Conservation (phyloP, 164 flowering plant genomes). For the Berberis vulgaris region DNA sequence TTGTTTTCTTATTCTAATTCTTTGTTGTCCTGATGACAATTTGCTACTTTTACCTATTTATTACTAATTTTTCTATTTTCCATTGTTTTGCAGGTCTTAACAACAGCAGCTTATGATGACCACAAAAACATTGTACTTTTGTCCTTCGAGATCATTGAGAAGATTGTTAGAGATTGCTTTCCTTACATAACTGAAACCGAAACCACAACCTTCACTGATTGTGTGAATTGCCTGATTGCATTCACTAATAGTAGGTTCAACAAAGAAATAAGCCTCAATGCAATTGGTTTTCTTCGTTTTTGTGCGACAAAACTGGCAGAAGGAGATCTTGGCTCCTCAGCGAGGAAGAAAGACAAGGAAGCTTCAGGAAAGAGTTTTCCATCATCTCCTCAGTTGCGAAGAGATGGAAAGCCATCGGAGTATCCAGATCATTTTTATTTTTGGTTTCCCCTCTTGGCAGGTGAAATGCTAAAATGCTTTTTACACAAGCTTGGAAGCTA, state of each 20-base stretch:
- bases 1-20: too few species aligned
- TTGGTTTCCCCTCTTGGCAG: conserved; percentile 98
- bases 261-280: conserved; percentile 95
- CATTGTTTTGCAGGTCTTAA: conserved; percentile 53
- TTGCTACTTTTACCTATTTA: neutral
- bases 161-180: conserved; percentile 91
- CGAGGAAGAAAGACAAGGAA: conserved; percentile 58
- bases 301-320: conserved; percentile 97
- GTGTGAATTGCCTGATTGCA: conserved; percentile 92
- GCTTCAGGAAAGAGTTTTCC: conserved; percentile 33
- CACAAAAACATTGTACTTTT: conserved; percentile 92
- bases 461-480: conserved; percentile 29
- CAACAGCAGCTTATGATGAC: conserved; percentile 97
- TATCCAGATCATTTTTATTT: conserved; percentile 69
- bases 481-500: too few species aligned
- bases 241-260: conserved; percentile 92
- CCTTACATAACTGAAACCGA: conserved; percentile 98
- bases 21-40: too few species aligned
- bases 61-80: neutral
- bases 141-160: conserved; percentile 97
- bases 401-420: conserved; percentile 54
- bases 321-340: conserved; percentile 74
- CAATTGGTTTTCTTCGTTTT: conserved; percentile 85
- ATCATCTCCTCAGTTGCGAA: conserved; percentile 39
- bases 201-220: conserved; percentile 94